Evolutionary conservation across 2,329 filamentous ascomycete genomes (phyloP).

Genomic region (Chrysoporthe austroafricana): DNA sequence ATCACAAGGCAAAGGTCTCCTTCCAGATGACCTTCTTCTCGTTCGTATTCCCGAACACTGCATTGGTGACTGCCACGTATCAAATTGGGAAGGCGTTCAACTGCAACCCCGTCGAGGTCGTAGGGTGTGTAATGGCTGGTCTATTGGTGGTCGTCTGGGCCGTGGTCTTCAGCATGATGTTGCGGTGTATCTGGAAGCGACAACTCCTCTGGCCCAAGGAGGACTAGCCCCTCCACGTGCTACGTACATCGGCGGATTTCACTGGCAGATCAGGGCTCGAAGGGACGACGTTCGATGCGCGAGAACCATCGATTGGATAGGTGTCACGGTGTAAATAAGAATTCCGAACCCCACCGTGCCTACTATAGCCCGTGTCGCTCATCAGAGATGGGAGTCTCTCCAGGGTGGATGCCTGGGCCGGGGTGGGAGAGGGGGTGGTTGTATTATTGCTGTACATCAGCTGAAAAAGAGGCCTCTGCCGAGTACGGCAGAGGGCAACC

Average conservation of each 20-base stretch:
- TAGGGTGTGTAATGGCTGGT: conserved; percentile 70
- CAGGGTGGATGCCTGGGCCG: not conserved
- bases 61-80: conserved; percentile 72
- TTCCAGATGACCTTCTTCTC: conserved; percentile 89
- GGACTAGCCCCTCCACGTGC: conserved; percentile 8
- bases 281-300: too few species aligned
- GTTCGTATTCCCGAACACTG: conserved; percentile 82
- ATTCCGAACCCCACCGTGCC: too few species aligned
- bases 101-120: conserved; percentile 62
- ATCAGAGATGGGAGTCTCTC: not conserved
- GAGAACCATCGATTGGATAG: too few species aligned
- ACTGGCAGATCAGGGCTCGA: not conserved
- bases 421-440: not conserved
- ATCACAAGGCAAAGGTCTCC: conserved; percentile 58
- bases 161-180: conserved; percentile 71
- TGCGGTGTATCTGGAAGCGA: conserved; percentile 65
- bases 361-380: not conserved
- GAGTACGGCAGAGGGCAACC: not conserved
- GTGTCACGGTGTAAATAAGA: too few species aligned
- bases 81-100: conserved; percentile 67
- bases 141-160: conserved; percentile 69
- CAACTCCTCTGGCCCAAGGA: conserved; percentile 52
- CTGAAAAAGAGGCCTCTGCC: not conserved
- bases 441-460: not conserved
- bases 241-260: not conserved